phyloP scores from a whole-genome alignment of 768 basidiomycete species.

The Leccinellum luteum region DNA sequence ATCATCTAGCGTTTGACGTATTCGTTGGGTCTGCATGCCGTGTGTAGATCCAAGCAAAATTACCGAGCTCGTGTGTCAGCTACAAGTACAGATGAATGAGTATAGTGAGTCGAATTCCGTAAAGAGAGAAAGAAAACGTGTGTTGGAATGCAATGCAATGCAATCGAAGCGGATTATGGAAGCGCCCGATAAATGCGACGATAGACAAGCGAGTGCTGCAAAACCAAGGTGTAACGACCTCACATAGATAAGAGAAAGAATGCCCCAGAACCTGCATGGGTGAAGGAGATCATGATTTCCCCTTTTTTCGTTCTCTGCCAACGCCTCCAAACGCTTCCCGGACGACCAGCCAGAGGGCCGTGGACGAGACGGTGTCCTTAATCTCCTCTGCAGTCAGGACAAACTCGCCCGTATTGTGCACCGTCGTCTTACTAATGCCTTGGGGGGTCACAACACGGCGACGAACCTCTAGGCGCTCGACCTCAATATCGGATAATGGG shows the following conservation, averaged over 20 bases:
- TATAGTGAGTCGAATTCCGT: conserved; percentile 10
- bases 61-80: conserved; percentile 8
- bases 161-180: conserved; percentile 9
- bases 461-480: conserved; percentile 55
- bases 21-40: conserved; percentile 6
- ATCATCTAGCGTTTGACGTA: conserved; percentile 4
- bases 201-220: conserved; percentile 5
- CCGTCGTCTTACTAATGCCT: conserved; percentile 25
- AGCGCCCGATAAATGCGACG: conserved; percentile 17
- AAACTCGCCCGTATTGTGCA: conserved; percentile 33
- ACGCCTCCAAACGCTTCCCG: conserved; percentile 92
- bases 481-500: conserved; percentile 78
- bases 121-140: not conserved
- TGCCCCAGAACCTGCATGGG: not conserved
- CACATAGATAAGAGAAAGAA: conserved; percentile 16
- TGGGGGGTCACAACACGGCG: conserved; percentile 42
- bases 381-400: conserved; percentile 86
- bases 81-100: conserved; percentile 26
- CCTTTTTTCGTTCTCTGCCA: conserved; percentile 73
- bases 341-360: conserved; percentile 88
- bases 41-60: conserved; percentile 23
- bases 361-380: conserved; percentile 87
- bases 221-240: conserved; percentile 8
- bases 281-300: conserved; percentile 49
- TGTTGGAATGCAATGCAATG: not conserved